These are phyloP conservation scores for Rhynchospora tenuis DNA, from an alignment of 176 grass and related monocot species.

Conservation along the genomic window DNA sequence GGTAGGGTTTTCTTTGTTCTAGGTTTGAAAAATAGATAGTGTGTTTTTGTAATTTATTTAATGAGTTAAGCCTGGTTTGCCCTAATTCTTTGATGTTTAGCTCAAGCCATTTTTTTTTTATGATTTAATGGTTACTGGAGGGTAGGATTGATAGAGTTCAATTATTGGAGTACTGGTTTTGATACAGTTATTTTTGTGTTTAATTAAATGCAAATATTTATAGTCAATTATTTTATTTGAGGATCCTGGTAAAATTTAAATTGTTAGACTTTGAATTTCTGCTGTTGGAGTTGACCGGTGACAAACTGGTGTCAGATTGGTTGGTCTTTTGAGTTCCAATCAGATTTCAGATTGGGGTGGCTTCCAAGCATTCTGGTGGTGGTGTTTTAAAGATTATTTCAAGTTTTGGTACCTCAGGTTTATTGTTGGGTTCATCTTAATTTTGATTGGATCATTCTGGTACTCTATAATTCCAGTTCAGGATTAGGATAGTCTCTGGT, in stretches of 20 bases:
- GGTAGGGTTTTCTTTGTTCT: background rate
- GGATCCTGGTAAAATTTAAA: background rate
- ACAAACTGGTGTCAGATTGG: background rate
- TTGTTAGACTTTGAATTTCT: background rate
- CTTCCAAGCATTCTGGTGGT: background rate
- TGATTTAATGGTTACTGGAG: background rate
- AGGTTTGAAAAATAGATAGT: conserved; percentile 9
- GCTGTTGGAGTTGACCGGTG: background rate
- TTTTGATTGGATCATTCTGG: background rate
- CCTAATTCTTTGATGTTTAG: conserved; percentile 4
- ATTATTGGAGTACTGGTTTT: background rate
- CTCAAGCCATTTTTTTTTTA: background rate
- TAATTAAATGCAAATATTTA: background rate
- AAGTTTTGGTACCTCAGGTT: too few species aligned
- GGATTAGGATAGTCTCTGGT: background rate
- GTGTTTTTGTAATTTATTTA: conserved; percentile 5
- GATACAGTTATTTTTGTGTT: background rate
- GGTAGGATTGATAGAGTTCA: background rate
- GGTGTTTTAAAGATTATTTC: background rate
- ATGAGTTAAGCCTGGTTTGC: background rate
- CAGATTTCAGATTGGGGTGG: background rate
- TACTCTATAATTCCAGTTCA: background rate
- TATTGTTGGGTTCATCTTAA: background rate
- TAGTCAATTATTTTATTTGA: background rate
- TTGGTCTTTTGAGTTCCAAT: background rate